Percentiles rank a stretch among this genome's conserved stretches.
phyloP scores from a whole-genome alignment of 176 grass and related monocot species.

The Chloris gayana region DNA sequence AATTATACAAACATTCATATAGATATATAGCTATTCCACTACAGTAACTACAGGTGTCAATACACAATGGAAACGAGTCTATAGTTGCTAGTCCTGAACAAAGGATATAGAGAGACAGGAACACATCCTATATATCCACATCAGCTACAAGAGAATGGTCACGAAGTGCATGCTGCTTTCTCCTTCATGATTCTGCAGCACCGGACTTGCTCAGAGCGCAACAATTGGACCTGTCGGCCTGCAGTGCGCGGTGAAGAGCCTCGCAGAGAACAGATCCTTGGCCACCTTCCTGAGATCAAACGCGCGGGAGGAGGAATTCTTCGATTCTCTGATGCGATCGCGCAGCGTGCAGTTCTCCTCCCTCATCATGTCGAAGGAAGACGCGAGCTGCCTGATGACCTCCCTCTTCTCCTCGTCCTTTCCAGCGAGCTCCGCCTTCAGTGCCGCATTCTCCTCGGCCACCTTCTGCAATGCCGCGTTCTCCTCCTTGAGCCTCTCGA shows the following conservation, averaged over 20 bases:
- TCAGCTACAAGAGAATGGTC: slow-evolving; percentile 43
- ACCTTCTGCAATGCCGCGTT: slow-evolving; percentile 45
- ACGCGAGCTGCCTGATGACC: slow-evolving; percentile 81
- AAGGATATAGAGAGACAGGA: neutral
- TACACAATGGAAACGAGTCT: neutral
- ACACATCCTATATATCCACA: slow-evolving; percentile 39
- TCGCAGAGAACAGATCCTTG: slow-evolving; percentile 56
- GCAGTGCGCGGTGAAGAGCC: slow-evolving; percentile 57
- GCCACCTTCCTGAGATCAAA: slow-evolving; percentile 71
- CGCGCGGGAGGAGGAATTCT: slow-evolving; percentile 26
- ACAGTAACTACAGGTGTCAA: slow-evolving; percentile 8
- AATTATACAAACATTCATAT: slow-evolving; percentile 22
- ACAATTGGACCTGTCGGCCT: slow-evolving; percentile 51
- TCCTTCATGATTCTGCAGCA: neutral
- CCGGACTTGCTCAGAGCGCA: slow-evolving; percentile 35
- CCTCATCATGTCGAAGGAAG: slow-evolving; percentile 64
- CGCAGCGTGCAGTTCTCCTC: slow-evolving; percentile 65
- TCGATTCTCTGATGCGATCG: slow-evolving; percentile 43
- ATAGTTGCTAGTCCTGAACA: slow-evolving; percentile 8
- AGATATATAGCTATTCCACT: slow-evolving; percentile 14
- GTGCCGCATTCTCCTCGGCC: slow-evolving; percentile 41
- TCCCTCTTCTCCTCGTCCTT: slow-evolving; percentile 99
- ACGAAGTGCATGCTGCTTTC: neutral
- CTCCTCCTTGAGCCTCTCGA: slow-evolving; percentile 39
- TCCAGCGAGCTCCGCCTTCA: slow-evolving; percentile 46